Evolutionary conservation across 176 grass and related monocot genomes (phyloP).

Genomic region (Oryza punctata): DNA sequence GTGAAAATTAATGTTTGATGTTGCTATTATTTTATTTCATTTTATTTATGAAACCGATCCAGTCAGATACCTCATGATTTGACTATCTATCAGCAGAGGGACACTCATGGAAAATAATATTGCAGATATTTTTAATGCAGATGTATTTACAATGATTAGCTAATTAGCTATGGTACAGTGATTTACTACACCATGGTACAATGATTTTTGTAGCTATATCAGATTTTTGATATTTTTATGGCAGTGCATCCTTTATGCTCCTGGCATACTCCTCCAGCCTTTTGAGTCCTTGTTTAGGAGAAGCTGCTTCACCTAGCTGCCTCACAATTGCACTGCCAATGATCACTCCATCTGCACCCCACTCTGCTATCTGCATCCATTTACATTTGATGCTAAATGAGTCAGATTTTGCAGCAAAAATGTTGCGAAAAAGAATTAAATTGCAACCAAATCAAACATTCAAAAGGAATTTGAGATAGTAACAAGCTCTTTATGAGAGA

Average conservation of each 20-base stretch:
- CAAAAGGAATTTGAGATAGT: neutral
- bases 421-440: too few species aligned
- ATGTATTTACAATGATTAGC: too few species aligned
- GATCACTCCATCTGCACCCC: constrained; percentile 87
- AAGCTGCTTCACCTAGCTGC: constrained; percentile 59
- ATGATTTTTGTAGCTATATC: neutral
- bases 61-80: neutral
- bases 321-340: constrained; percentile 85
- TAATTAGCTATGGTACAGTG: too few species aligned
- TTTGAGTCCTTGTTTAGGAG: constrained; percentile 62
- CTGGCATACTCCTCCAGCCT: constrained; percentile 54
- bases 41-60: too few species aligned
- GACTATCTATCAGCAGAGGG: neutral
- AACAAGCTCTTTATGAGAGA: constrained; percentile 1
- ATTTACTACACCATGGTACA: too few species aligned
- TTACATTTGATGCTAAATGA: too few species aligned
- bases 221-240: constrained; percentile 12
- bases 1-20: too few species aligned
- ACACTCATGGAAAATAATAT: neutral
- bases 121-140: neutral
- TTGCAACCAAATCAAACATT: neutral
- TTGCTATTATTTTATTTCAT: too few species aligned
- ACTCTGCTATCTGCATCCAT: constrained; percentile 58
- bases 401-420: neutral
- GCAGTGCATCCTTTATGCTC: constrained; percentile 64